Evolutionary conservation across 306 rosid species (phyloP).

Genomic region (Vicia sativa): DNA sequence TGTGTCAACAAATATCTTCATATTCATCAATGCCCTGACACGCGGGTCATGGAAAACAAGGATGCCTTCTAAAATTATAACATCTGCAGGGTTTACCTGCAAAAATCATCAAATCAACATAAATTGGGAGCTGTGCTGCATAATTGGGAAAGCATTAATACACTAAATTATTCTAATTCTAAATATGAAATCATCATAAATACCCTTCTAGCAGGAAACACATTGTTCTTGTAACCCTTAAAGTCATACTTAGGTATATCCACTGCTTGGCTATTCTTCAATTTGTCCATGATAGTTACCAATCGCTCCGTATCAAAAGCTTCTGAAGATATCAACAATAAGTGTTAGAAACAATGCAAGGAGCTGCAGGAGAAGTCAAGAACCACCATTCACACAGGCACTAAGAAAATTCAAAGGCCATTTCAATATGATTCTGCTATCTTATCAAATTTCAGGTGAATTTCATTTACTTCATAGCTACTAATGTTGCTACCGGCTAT

Average conservation of each 20-base stretch:
- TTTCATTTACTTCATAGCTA: conserved; percentile 10
- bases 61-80: conserved; percentile 95
- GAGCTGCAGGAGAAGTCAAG: conserved; percentile 18
- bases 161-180: conserved; percentile 30
- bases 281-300: conserved; percentile 72
- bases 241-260: conserved; percentile 96
- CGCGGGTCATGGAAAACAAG: conserved; percentile 96
- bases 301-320: conserved; percentile 87
- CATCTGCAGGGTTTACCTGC: conserved; percentile 96
- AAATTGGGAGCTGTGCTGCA: conserved; percentile 13
- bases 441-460: conserved; percentile 17
- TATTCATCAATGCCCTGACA: conserved; percentile 88
- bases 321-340: conserved; percentile 59
- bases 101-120: conserved; percentile 36
- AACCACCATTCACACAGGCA: conserved; percentile 32
- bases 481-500: conserved; percentile 5
- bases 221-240: conserved; percentile 83
- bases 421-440: conserved; percentile 24
- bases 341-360: conserved; percentile 34
- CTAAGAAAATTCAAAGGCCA: conserved; percentile 2
- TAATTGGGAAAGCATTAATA: conserved; percentile 25
- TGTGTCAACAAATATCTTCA: conserved; percentile 99
- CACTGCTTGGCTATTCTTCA: conserved; percentile 89
- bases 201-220: conserved; percentile 94
- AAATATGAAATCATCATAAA: conserved; percentile 19